Conservation (phyloP, 371 early-diverging fungal species). For the Zancudomyces culisetae region DNA sequence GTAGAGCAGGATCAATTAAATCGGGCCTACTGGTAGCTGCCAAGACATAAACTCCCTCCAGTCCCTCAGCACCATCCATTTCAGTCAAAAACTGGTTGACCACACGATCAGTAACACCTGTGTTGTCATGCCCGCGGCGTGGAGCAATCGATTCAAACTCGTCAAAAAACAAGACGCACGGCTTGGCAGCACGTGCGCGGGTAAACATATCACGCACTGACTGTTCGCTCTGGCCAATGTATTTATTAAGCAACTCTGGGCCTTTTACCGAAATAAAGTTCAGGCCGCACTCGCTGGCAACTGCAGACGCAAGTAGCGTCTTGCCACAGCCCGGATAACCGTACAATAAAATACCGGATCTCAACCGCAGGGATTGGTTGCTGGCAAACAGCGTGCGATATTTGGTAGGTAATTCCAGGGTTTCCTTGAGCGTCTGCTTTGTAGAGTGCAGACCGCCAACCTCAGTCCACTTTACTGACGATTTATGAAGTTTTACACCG, state of each 20-base stretch:
- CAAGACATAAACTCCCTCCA: constrained; percentile 88
- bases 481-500: constrained; percentile 58
- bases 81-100: constrained; percentile 97
- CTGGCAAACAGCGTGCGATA: constrained; percentile 69
- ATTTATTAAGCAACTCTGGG: constrained; percentile 98
- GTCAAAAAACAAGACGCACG: constrained; percentile 98
- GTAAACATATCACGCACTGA: constrained; percentile 94
- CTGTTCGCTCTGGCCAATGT: constrained; percentile 98
- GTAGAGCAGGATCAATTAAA: constrained; percentile 87
- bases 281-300: constrained; percentile 74
- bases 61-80: constrained; percentile 90
- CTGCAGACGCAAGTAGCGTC: constrained; percentile 95
- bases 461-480: constrained; percentile 66
- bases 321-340: constrained; percentile 99
- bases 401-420: constrained; percentile 86
- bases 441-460: constrained; percentile 78
- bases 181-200: constrained; percentile 89
- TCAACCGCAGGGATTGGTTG: constrained; percentile 61
- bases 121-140: constrained; percentile 39
- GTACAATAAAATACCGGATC: constrained; percentile 90
- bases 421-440: constrained; percentile 62
- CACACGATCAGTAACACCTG: constrained; percentile 82
- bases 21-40: constrained; percentile 94
- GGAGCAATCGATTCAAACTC: constrained; percentile 96
- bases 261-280: constrained; percentile 97